Evolutionary conservation across 306 rosid species (phyloP).

Genomic region (Sesbania bispinosa): DNA sequence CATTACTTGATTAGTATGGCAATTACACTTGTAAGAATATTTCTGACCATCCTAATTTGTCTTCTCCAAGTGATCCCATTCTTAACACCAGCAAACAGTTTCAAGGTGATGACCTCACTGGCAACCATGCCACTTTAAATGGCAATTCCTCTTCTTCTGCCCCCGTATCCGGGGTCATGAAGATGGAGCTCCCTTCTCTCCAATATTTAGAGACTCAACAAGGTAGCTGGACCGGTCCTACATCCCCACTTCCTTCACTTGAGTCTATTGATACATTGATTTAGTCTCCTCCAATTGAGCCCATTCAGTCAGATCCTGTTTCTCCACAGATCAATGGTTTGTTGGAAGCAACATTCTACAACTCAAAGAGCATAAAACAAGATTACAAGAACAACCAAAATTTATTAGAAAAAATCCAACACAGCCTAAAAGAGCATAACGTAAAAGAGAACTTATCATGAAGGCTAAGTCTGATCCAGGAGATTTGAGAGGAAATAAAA

Average conservation of each 20-base stretch:
- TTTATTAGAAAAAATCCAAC: too few relatives aligned
- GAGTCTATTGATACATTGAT: conserved; percentile 53
- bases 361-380: conserved; percentile 31
- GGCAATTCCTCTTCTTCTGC: conserved; percentile 72
- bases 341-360: conserved; percentile 45
- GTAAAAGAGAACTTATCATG: too few relatives aligned
- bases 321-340: conserved; percentile 51
- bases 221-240: conserved; percentile 45
- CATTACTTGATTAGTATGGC: conserved; percentile 34
- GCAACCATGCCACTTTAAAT: conserved; percentile 64
- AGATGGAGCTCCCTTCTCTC: conserved; percentile 98
- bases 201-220: conserved; percentile 72
- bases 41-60: conserved; percentile 30
- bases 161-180: conserved; percentile 54
- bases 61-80: conserved; percentile 37
- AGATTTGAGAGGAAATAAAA: too few relatives aligned
- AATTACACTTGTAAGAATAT: conserved; percentile 30
- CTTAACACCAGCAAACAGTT: conserved; percentile 27
- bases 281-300: conserved; percentile 44
- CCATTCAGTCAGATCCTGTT: conserved; percentile 33
- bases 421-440: too few relatives aligned
- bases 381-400: too few relatives aligned
- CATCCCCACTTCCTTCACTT: conserved; percentile 47
- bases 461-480: too few relatives aligned
- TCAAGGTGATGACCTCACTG: conserved; percentile 35